Percentiles rank a stretch among this genome's conserved stretches.
These are phyloP conservation scores for Cenococcum geophilum DNA, from an alignment of 495 filamentous ascomycete genomes.

Conservation along the genomic window DNA sequence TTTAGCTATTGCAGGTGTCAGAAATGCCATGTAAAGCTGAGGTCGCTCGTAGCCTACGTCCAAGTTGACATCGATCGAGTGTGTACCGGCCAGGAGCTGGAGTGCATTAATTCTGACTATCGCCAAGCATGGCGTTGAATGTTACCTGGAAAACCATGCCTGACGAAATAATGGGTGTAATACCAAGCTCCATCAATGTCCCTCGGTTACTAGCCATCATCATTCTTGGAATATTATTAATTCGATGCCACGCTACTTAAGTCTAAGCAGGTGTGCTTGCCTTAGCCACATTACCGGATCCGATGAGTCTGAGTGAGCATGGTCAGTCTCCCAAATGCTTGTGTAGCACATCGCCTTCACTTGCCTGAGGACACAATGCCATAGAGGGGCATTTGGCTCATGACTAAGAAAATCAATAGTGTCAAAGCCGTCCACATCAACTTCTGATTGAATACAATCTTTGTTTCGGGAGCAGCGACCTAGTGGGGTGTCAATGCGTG, in stretches of 20 bases:
- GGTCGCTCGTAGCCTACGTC: constrained; percentile 43
- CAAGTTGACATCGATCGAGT: constrained; percentile 89
- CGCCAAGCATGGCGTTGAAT: too few relatives aligned
- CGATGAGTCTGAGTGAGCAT: constrained; percentile 15
- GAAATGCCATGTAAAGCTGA: too few relatives aligned
- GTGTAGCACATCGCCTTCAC: too few relatives aligned
- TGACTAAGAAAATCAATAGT: constrained; percentile 94
- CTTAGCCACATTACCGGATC: constrained; percentile 99
- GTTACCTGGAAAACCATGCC: constrained; percentile 86
- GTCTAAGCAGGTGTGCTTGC: too few relatives aligned
- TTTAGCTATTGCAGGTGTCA: constrained; percentile 51
- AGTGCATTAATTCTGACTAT: too few relatives aligned
- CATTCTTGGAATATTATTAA: constrained; percentile 47
- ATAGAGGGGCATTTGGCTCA: constrained; percentile 90
- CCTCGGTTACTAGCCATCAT: constrained; percentile 99
- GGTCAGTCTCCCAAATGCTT: too few relatives aligned
- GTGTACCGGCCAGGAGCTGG: constrained; percentile 94
- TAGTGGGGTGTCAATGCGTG: background rate
- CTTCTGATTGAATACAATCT: constrained; percentile 48
- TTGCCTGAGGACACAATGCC: constrained; percentile 62
- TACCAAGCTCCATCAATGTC: constrained; percentile 98
- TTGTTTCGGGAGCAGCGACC: background rate
- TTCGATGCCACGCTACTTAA: too few relatives aligned
- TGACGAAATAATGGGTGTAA: constrained; percentile 97
- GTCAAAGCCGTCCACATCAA: constrained; percentile 98